These are phyloP conservation scores for Rhizopus delemar DNA, from an alignment of 371 early-diverging fungal genomes.

Conservation along the genomic window DNA sequence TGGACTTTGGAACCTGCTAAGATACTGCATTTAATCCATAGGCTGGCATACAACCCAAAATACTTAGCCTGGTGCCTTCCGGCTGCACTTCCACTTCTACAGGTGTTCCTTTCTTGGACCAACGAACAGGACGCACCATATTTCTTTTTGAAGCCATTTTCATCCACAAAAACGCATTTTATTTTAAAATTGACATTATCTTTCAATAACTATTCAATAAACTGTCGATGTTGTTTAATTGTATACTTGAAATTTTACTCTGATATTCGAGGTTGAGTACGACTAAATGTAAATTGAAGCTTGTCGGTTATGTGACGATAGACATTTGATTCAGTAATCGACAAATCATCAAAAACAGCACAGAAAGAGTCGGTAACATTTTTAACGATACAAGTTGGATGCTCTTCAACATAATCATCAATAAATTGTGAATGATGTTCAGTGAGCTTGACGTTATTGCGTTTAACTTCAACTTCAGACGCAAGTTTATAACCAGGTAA, in stretches of 20 bases:
- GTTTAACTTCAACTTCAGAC: conserved; percentile 18
- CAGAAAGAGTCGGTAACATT: conserved; percentile 11
- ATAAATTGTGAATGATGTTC: conserved; percentile 9
- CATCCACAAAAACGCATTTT: conserved; percentile 18
- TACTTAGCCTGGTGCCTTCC: conserved; percentile 14
- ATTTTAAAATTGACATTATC: conserved; percentile 12
- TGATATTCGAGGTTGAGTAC: neutral
- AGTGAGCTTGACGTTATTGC: conserved; percentile 10
- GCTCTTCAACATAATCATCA: conserved; percentile 11
- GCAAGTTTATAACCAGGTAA: conserved; percentile 18
- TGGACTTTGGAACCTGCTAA: conserved; percentile 17
- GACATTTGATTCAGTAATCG: conserved; percentile 10
- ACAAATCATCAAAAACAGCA: conserved; percentile 13
- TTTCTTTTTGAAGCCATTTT: conserved; percentile 11
- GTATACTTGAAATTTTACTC: neutral
- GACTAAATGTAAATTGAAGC: neutral
- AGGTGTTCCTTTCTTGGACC: conserved; percentile 17
- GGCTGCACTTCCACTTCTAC: conserved; percentile 17
- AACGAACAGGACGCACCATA: conserved; percentile 11
- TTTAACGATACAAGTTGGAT: conserved; percentile 17
- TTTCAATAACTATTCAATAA: conserved; percentile 12
- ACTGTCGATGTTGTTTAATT: neutral
- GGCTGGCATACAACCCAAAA: conserved; percentile 14
- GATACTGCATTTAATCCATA: conserved; percentile 18
- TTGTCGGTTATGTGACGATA: conserved; percentile 1